phyloP scores from a whole-genome alignment of 108 stramenopile species.

The Nitzschia sp. region DNA sequence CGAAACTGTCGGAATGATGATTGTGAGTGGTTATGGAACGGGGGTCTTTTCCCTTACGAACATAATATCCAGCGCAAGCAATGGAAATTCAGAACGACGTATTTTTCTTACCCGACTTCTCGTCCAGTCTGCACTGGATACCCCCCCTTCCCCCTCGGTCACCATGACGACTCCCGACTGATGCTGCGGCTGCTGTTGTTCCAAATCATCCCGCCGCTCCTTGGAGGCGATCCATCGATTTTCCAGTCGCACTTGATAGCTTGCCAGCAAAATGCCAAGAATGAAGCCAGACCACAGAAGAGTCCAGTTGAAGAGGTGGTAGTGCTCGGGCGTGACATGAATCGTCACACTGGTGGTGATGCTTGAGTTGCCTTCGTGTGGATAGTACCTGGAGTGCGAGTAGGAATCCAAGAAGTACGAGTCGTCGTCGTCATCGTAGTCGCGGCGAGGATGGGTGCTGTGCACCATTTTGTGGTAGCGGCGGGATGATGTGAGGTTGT shows the following conservation, averaged over 20 bases:
- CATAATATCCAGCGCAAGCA: no score
- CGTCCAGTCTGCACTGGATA: slow-evolving; percentile 11
- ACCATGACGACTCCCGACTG: background rate
- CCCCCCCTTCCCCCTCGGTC: slow-evolving; percentile 5
- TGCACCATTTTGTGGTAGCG: background rate
- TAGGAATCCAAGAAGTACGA: slow-evolving; percentile 3
- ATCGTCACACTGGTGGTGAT: slow-evolving; percentile 42
- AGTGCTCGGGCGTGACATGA: slow-evolving; percentile 45
- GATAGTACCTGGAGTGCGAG: slow-evolving; percentile 20
- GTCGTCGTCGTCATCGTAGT: background rate
- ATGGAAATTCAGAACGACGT: background rate
- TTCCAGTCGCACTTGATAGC: slow-evolving; percentile 32
- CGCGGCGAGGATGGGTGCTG: no score
- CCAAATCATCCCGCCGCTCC: background rate
- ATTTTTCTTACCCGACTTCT: slow-evolving; percentile 20
- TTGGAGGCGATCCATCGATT: slow-evolving; percentile 9
- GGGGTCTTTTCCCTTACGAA: no score
- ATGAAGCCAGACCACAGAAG: slow-evolving; percentile 39
- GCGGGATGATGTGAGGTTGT: background rate
- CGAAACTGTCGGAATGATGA: slow-evolving; percentile 39
- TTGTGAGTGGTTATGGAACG: background rate
- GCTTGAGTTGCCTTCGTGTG: slow-evolving; percentile 34
- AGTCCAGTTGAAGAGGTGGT: slow-evolving; percentile 35
- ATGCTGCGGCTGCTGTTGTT: background rate
- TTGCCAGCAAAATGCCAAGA: slow-evolving; percentile 13